Evolutionary conservation across 1,139 yeast genomes (phyloP), one percentile per base, ranked within the genome.

Genomic region (Debaryomyces fabryi): DNA sequence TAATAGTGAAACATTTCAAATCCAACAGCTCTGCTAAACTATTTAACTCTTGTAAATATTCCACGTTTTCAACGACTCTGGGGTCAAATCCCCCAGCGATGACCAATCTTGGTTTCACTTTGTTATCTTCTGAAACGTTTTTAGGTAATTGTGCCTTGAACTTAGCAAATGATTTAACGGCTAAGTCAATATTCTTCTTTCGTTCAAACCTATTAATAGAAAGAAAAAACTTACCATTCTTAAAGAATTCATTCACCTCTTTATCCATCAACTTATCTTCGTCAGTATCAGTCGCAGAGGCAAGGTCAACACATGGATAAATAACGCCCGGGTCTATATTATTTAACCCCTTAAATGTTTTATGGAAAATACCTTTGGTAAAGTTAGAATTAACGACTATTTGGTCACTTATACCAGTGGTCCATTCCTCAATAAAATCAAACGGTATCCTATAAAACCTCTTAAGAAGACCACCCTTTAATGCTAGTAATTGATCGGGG

Each of bases 21-120:
- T 72, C 64, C 33, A 81, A 68, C 3, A 67, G 54, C 12, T 76
- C 71, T 46, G 87, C 78, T 32, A 84, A 67, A 4, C 59, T 48
- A 52, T 80, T 75, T 42, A 93, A 74, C 54, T 88, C 88, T 9
- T 72, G 63, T 48, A 91, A 72, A 58, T 89, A 88, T 48, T 79
- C 80, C 34, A 83, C 88, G 65, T 95, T 95, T 64, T 92, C 98
- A 0, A 62, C 52, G 0, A 90, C 88, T 39, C 92, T 69, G 10
- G 78, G 57, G 64, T 95, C 99, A 65, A 86, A 93, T 1, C 99
- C 99, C n/a, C 99, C 99, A 3, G 96, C 86, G 36, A 92, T 68
- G 1, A 89, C 78, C 43, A 92, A 73, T 52, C 82, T 78, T 5
- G 68, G 63, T 60, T 58, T 29, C 55, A 29, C 9, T 6, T 13